Base-by-base conservation (phyloP, 2,329 filamentous ascomycete species). In the Chaetomiaceae sp. region DNA sequence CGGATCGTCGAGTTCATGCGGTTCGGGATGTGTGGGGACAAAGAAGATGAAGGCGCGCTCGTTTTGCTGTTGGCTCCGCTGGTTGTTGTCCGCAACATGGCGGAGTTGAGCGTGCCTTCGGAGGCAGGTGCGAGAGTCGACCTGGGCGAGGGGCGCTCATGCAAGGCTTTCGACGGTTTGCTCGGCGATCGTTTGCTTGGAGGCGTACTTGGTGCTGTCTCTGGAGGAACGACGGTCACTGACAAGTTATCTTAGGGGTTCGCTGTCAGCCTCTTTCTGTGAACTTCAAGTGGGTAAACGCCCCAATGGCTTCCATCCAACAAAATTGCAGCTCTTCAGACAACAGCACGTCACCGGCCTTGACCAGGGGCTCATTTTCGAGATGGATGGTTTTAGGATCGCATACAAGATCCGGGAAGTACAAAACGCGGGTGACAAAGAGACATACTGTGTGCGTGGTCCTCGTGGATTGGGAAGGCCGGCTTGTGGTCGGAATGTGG, bases 1-100 rank as follows among this genome's bases (percentile, higher is more conserved):
- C 80, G 78, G 56, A 84, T 83, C 27, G 79, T 81, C 61, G 73
- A 71, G 50, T 69, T 64, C 57, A 67, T 70, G 48, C 69, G 66
- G 53, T 62, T 62, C 38, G 67, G 64, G 45, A 60, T 59, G 48
- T 46, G 51, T 11, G 46, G 56, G 5, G 51, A 51, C 25, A 56
- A 53, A 32, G 51, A 56, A 13, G 55, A 47, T 10, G 51, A 48
- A 25, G 60, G 50, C 16, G 61, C 54, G 1, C 55, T 53, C 11
- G 59, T 47, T 55, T 67, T 69, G 42, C 61, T 55, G 54, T 65
- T 64, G 53, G 56, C 48, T 55, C 55, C 59, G 55, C 58, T 63
- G 64, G 68, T 71, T 68, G 57, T 72, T 71, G 67, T 72, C 34
- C 55, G 57, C 14, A 64, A 54, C 60, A 62, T 62, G 30, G 53